phyloP scores from a whole-genome alignment of 306 rosid species.

The Albizia julibrissin region DNA sequence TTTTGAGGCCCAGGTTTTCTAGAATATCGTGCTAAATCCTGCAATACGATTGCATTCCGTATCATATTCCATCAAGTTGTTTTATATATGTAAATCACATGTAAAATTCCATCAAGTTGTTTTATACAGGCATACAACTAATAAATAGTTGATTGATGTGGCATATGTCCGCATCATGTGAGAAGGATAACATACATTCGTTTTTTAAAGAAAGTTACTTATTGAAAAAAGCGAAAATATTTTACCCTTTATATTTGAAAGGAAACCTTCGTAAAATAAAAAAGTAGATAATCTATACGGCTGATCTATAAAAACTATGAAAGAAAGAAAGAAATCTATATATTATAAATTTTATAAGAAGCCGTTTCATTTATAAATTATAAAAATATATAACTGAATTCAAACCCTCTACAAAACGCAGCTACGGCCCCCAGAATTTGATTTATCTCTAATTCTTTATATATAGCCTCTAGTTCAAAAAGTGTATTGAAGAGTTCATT shows the following conservation, averaged over 20 bases:
- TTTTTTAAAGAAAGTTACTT: too few relatives aligned
- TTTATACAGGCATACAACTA: neutral
- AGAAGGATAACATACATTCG: too few relatives aligned
- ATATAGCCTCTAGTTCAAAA: neutral
- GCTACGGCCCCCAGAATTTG: neutral
- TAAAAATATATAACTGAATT: neutral
- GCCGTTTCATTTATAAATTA: neutral
- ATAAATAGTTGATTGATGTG: too few relatives aligned
- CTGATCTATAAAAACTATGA: neutral
- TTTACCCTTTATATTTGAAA: too few relatives aligned
- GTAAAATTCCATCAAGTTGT: neutral
- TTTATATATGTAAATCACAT: neutral
- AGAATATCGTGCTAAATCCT: slow-evolving; percentile 17
- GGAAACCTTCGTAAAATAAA: too few relatives aligned
- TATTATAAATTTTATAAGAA: neutral
- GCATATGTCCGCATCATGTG: too few relatives aligned
- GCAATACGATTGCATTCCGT: neutral
- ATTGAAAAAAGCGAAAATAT: too few relatives aligned
- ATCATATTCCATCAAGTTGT: neutral
- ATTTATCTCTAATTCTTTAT: neutral
- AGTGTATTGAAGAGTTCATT: neutral
- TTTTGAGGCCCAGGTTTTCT: slow-evolving; percentile 25
- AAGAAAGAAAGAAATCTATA: neutral
- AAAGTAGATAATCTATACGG: neutral
- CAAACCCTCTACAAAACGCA: neutral